phyloP scores from a whole-genome alignment of 495 filamentous ascomycete genomes.

The Penicillium tannophilum region DNA sequence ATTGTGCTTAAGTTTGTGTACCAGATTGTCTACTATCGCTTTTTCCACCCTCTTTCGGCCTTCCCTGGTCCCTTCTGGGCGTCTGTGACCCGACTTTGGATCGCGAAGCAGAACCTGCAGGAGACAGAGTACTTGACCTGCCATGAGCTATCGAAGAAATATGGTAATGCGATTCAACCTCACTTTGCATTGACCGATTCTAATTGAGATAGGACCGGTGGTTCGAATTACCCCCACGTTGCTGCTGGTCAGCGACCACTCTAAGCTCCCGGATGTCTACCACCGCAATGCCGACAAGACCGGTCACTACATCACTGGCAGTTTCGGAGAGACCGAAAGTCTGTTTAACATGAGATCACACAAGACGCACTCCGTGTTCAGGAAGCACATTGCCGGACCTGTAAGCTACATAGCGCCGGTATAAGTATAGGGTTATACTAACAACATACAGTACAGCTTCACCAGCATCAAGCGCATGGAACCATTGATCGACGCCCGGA shows the following conservation, averaged over 20 bases:
- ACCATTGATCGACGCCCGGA: constrained; percentile 46
- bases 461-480: constrained; percentile 57
- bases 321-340: constrained; percentile 49
- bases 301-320: constrained; percentile 53
- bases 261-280: constrained; percentile 54
- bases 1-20: constrained; percentile 29
- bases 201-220: constrained; percentile 22
- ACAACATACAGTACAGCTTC: constrained; percentile 49
- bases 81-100: constrained; percentile 52
- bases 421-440: constrained; percentile 2
- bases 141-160: constrained; percentile 48
- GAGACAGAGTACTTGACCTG: constrained; percentile 43
- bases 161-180: constrained; percentile 34
- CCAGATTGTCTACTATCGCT: constrained; percentile 52
- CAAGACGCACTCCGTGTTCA: constrained; percentile 48
- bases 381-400: constrained; percentile 45
- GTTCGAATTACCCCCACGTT: constrained; percentile 50
- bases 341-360: constrained; percentile 54
- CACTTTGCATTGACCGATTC: not conserved
- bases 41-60: constrained; percentile 51
- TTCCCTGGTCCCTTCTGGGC: constrained; percentile 60
- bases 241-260: constrained; percentile 46
- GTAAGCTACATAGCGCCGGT: not conserved
- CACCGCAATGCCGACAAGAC: constrained; percentile 58
- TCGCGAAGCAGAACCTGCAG: constrained; percentile 49